Conservation (phyloP, 495 filamentous ascomycete genomes). For the Pseudotulostoma volvatum region DNA sequence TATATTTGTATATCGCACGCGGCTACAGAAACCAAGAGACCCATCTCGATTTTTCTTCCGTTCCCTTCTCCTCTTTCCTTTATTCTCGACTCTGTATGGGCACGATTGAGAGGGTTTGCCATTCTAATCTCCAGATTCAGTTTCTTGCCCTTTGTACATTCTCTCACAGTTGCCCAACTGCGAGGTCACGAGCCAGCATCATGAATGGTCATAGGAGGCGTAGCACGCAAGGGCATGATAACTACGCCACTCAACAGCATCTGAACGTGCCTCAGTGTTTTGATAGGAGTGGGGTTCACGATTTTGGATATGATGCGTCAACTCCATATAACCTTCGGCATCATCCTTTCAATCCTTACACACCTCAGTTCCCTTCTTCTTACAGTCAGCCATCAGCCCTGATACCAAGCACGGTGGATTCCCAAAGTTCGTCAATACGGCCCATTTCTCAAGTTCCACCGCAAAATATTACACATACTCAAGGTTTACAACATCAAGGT, state of each 20-base stretch:
- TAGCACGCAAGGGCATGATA: constrained; percentile 2
- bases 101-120: too few species aligned
- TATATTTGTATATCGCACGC: too few species aligned
- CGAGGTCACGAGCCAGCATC: too few species aligned
- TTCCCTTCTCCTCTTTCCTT: too few species aligned
- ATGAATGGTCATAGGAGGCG: constrained; percentile 5
- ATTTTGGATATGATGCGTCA: constrained; percentile 3
- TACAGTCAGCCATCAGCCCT: constrained; percentile 1
- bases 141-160: too few species aligned
- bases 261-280: constrained; percentile 2
- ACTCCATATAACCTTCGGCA: constrained; percentile 2
- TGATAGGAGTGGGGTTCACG: constrained; percentile 2
- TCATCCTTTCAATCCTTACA: constrained; percentile 3
- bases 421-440: background rate
- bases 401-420: background rate
- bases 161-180: too few species aligned
- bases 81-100: too few species aligned
- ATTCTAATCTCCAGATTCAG: too few species aligned
- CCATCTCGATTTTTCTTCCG: too few species aligned
- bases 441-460: background rate
- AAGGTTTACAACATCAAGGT: constrained; percentile 14
- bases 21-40: too few species aligned
- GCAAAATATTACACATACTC: too few species aligned
- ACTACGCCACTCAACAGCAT: background rate
- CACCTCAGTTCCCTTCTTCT: constrained; percentile 1